A percentile compares a stretch with the other conserved stretches of the same genome.
phyloP scores from a whole-genome alignment of 768 basidiomycete genomes.

The Fibroporia radiculosa region DNA sequence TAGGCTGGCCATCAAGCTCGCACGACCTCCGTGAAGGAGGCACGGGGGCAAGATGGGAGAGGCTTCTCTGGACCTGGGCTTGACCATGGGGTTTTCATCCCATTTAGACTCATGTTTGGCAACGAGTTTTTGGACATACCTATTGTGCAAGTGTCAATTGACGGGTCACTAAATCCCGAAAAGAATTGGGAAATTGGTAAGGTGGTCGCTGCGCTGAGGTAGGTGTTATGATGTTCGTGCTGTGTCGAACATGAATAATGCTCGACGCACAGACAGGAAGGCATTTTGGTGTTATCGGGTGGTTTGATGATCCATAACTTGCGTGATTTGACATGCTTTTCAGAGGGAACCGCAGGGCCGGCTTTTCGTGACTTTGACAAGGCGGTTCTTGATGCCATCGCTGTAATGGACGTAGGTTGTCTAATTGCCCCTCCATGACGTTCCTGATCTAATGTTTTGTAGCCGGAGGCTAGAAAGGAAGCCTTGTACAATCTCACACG shows the following conservation, averaged over 20 bases:
- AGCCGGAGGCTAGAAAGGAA: constrained; percentile 46
- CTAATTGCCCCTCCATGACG: background rate
- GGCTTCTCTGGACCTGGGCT: constrained; percentile 59
- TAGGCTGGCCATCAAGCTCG: constrained; percentile 51
- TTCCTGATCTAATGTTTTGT: background rate
- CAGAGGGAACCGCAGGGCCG: constrained; percentile 39
- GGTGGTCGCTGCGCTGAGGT: constrained; percentile 54
- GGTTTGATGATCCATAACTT: constrained; percentile 67
- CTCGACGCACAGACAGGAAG: constrained; percentile 41
- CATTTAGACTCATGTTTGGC: constrained; percentile 75
- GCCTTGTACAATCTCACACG: constrained; percentile 46
- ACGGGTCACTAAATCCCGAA: constrained; percentile 48
- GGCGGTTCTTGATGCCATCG: constrained; percentile 51
- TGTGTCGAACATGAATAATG: background rate
- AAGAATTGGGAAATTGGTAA: constrained; percentile 60
- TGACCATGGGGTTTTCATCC: constrained; percentile 77
- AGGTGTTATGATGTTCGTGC: constrained; percentile 8
- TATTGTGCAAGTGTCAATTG: constrained; percentile 64
- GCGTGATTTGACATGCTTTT: constrained; percentile 42
- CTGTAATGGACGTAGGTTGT: constrained; percentile 38
- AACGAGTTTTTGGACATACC: constrained; percentile 54
- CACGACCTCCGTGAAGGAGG: constrained; percentile 39
- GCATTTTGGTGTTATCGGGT: constrained; percentile 62
- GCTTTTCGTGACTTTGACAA: constrained; percentile 49
- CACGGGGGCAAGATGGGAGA: constrained; percentile 58